phyloP scores from a whole-genome alignment of 1,284 basidiomycete genomes.

The Ganoderma lucidum region DNA sequence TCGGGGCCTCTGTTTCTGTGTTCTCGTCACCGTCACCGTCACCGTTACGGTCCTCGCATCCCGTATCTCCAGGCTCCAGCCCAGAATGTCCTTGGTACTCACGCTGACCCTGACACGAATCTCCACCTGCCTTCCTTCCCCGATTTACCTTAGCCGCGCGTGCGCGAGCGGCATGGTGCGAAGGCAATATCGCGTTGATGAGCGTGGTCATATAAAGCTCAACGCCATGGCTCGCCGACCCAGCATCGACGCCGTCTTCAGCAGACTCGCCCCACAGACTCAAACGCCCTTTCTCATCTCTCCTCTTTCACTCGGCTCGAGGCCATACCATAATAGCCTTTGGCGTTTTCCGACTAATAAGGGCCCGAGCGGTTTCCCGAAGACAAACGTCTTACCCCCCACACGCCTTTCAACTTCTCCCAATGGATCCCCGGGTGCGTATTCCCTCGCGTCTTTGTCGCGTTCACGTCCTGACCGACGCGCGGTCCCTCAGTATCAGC shows the following conservation, averaged over 20 bases:
- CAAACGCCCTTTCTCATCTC: conserved; percentile 4
- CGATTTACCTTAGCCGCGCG: conserved; percentile 10
- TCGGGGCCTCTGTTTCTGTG: conserved; percentile 11
- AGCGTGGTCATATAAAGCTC: conserved; percentile 17
- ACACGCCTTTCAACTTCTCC: conserved; percentile 2
- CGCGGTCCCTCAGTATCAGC: conserved; percentile 22
- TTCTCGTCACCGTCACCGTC: conserved; percentile 5
- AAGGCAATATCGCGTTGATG: conserved; percentile 20
- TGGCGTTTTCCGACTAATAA: conserved; percentile 20
- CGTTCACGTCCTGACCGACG: not conserved
- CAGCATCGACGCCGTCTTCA: conserved; percentile 4
- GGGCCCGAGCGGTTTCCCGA: conserved; percentile 16
- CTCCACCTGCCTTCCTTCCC: not conserved
- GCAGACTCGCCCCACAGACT: conserved; percentile 9
- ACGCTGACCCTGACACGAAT: not conserved
- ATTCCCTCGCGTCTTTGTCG: not conserved
- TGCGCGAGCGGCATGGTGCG: not conserved
- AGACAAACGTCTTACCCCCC: conserved; percentile 13
- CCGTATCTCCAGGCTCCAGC: not conserved
- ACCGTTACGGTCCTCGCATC: conserved; percentile 10
- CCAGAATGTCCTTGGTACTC: not conserved
- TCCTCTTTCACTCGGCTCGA: conserved; percentile 17
- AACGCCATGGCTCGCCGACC: not conserved
- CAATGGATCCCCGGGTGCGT: conserved; percentile 28
- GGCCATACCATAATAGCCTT: conserved; percentile 16